Conservation (phyloP, 1,139 yeast genomes). For the Yamadazyma songkhlaensis region DNA sequence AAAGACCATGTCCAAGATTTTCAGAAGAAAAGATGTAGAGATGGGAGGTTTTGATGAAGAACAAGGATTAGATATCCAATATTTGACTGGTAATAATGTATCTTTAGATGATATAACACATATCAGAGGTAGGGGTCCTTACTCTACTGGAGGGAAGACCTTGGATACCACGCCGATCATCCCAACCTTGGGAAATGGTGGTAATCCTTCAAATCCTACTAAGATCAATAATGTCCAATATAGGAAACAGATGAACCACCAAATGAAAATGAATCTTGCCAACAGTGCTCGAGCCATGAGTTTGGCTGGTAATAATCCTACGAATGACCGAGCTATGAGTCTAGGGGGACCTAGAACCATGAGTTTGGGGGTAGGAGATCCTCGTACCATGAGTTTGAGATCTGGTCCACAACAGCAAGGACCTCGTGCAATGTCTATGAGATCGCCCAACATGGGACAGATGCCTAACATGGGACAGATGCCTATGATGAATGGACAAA, state of each 20-base stretch:
- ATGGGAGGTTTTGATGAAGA: conserved; percentile 49
- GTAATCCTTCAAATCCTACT: conserved; percentile 16
- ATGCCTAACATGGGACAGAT: conserved; percentile 7
- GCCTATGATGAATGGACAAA: conserved; percentile 3
- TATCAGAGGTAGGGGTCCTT: conserved; percentile 61
- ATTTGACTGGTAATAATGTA: conserved; percentile 40
- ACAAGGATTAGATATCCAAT: conserved; percentile 46
- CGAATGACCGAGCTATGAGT: conserved; percentile 53
- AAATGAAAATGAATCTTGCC: conserved; percentile 56
- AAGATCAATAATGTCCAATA: conserved; percentile 53
- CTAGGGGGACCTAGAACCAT: conserved; percentile 29
- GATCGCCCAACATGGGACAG: conserved; percentile 1
- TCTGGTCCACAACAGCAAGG: conserved; percentile 1
- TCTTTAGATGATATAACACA: conserved; percentile 65
- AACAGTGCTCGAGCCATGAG: conserved; percentile 49
- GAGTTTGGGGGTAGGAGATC: conserved; percentile 21
- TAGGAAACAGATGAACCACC: conserved; percentile 66
- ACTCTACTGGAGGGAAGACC: conserved; percentile 41
- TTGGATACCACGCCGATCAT: conserved; percentile 70
- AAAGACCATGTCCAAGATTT: conserved; percentile 38
- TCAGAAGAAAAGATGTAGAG: conserved; percentile 34
- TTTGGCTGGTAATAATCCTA: conserved; percentile 36
- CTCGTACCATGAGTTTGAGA: conserved; percentile 28
- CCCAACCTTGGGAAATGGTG: conserved; percentile 50
- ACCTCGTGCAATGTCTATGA: conserved; percentile 15